These are phyloP conservation scores for Diutina scorzettiae DNA, from an alignment of 1,139 yeast genomes.

Conservation along the genomic window DNA sequence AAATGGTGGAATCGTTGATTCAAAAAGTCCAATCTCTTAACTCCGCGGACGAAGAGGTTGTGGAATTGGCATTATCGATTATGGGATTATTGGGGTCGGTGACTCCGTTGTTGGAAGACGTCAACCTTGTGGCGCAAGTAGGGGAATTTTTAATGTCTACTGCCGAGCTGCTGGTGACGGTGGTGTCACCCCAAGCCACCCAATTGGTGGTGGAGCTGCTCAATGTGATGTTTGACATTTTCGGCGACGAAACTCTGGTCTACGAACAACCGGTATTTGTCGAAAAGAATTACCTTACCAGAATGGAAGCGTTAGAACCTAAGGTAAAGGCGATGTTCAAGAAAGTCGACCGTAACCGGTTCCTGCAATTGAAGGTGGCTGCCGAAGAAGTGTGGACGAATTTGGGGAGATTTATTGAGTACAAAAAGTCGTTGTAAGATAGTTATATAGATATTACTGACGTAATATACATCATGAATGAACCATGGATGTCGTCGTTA, in stretches of 20 bases:
- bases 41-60: background rate
- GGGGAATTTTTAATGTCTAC: conserved; percentile 32
- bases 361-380: conserved; percentile 43
- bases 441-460: too few species aligned
- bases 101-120: conserved; percentile 32
- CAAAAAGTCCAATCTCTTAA: conserved; percentile 13
- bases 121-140: conserved; percentile 32
- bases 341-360: conserved; percentile 49
- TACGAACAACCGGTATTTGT: conserved; percentile 67
- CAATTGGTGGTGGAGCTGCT: conserved; percentile 47
- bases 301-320: conserved; percentile 35
- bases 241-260: conserved; percentile 57
- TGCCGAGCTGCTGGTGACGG: conserved; percentile 14
- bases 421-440: too few species aligned
- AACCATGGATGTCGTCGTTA: too few species aligned
- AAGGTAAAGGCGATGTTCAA: conserved; percentile 24
- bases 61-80: conserved; percentile 15
- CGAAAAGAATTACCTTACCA: conserved; percentile 32
- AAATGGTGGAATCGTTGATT: conserved; percentile 18
- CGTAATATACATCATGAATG: too few species aligned
- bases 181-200: conserved; percentile 14
- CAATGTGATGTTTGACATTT: conserved; percentile 63
- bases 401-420: conserved; percentile 63
- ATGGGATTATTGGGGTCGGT: conserved; percentile 46
- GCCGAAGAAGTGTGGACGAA: conserved; percentile 62